Base-by-base conservation (phyloP, 805 yeast genomes). In the Pichia eremophila region DNA sequence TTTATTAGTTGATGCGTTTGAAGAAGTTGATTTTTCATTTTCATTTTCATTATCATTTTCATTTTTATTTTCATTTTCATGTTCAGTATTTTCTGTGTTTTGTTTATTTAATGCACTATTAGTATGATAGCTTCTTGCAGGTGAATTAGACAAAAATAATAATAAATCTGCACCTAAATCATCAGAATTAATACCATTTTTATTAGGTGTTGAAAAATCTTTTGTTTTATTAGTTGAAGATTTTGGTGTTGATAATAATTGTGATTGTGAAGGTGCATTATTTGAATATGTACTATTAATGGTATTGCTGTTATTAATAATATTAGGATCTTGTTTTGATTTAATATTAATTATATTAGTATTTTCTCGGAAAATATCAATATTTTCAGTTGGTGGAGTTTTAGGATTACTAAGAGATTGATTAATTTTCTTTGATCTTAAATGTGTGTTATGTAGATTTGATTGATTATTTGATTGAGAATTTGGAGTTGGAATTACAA, bases 81-180 rank as follows among this genome's bases (percentile, higher is more conserved):
- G 32, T 11, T 29, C 32, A 29, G 8, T 12, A 10, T 38, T 19
- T 27, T 8, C n/a, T 43, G 37, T 17, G 37, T 45, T 25, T 29
- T 46, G 22, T 49, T 51, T 25, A 25, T 19, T 34, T 15, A 34
- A 34, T 34, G 17, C 17, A 10, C 6, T 19, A 17, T 22, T 59
- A 39, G 51, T 57, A 14, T 49, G 15, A 19, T 54, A 40, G 0
- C 60, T 56, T 47, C 63, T 53, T 3, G 63, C 64, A 1, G 95
- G 95, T 12, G 93, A 84, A 8, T 90, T 83, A 2, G 95, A 95
- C 55, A 87, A 69, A 63, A 77, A 87, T 78, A 87, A 75, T 51
- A 87, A 72, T 52, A 87, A 66, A 61, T 83, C 91, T 1, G 95
- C 95, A 15, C 95, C 95, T 63, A 85, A 91, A 19, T 63, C 67